Base-by-base conservation (phyloP, 345 rosid species). In the Brassica napus region DNA sequence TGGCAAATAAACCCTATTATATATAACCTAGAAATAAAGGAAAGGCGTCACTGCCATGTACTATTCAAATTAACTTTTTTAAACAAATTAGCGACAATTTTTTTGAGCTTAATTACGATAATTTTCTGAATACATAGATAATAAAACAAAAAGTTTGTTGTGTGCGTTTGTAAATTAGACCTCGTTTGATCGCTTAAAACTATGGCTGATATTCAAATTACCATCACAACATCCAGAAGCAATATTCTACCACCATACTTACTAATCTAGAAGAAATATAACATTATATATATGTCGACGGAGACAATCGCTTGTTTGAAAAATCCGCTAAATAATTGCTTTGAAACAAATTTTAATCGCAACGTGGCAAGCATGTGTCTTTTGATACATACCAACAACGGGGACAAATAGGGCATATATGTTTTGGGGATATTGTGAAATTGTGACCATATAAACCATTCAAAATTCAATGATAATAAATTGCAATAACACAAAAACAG, bases 391-490 rank as follows among this genome's bases (percentile, higher is more conserved):
- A 47, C 24, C 71, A 73, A 52, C 74, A 73, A 61, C 64, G 75
- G 82, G 49, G 78, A 79, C 82, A 79, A 68, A 74, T 73, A 79
- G 82, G 82, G 79, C 78, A 79, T 74, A 52, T 5, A 79, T 79
- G 82, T 79, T 66, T 73, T 68, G 70, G 75, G 70, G 70, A 8
- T 73, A 74, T 16, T 74, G 74, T 79, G 75, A 79, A 79, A 49
- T 73, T 15, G 65, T 73, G 82, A 12, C 82, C 82, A 73, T 73
- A 68, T 61, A 73, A 73, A 79, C 65, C 55, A 68, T 32, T 44
- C 31, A 73, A 44, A 44, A 67, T 44, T 73, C 65, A 68, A 34
- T 23, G 14, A 73, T 79, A 79, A 73, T 59, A 73, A 65, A 78
- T 71, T 77, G 58, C 76, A 35, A 70, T 34, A 71, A 39, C 68